These are phyloP conservation scores for Citrus hindsii DNA, from an alignment of 345 rosid genomes.

Conservation along the genomic window DNA sequence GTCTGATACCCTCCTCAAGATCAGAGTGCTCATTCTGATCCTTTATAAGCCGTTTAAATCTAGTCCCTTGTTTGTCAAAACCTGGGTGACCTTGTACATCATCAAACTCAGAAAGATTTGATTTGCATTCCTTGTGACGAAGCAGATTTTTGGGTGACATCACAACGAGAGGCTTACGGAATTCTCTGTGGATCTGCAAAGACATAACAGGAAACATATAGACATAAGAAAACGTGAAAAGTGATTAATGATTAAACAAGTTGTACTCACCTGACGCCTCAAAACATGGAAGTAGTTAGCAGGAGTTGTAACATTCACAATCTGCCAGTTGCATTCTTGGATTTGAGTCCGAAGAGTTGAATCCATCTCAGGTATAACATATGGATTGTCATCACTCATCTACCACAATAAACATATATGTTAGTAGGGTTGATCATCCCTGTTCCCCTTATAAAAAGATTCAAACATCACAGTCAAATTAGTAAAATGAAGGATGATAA, in stretches of 20 bases:
- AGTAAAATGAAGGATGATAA: not conserved
- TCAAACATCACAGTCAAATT: not conserved
- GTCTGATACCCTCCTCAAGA: conserved; percentile 81
- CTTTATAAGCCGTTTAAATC: conserved; percentile 88
- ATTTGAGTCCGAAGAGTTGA: conserved; percentile 71
- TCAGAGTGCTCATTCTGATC: conserved; percentile 80
- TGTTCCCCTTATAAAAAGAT: not conserved
- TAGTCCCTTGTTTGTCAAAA: conserved; percentile 93
- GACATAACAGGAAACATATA: not conserved
- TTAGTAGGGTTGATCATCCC: not conserved
- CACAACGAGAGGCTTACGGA: conserved; percentile 86
- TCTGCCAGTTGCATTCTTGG: conserved; percentile 88
- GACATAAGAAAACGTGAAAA: not conserved
- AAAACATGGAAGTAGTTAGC: conserved; percentile 85
- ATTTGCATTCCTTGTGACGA: conserved; percentile 89
- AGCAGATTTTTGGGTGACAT: conserved; percentile 92
- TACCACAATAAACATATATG: conserved; percentile 19
- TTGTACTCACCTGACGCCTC: conserved; percentile 65
- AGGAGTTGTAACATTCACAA: conserved; percentile 86
- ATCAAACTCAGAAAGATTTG: conserved; percentile 90
- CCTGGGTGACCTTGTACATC: conserved; percentile 96
- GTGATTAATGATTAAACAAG: conserved; percentile 1
- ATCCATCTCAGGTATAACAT: conserved; percentile 80
- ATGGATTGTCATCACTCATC: conserved; percentile 90
- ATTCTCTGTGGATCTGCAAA: conserved; percentile 74